Evolutionary conservation across 2,329 filamentous ascomycete genomes (phyloP), one percentile per base, ranked within the genome.

Genomic region (Pseudocercospora cruenta): DNA sequence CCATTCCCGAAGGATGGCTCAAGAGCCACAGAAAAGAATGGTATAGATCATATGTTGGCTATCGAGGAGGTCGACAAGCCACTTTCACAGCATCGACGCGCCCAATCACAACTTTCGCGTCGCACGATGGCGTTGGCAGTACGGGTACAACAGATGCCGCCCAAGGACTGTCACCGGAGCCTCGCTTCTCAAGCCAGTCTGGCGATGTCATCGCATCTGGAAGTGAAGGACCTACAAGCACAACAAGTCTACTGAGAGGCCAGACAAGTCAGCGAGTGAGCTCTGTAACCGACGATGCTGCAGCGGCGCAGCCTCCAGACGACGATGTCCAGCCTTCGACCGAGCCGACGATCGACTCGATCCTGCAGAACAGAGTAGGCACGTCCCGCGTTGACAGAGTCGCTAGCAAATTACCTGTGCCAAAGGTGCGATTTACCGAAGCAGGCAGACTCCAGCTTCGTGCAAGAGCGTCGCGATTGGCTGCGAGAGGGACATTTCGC

Each of bases 1-100:
- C 88, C 39, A 87, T 90, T 39, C 88, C 88, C 53, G 85, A 87
- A 71, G 87, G 86, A 64, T 90, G 88, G 88, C 81, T 89, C 62
- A 86, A 85, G 71, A 86, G 83, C 67, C 85, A 89, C 75, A 82
- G 87, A 60, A 87, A 87, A 71, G 83, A 86, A 65, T 90, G 88
- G 88, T 89, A 88, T 77, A 85, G 80, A 70, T 78, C 81, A 71
- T 81, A 83, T 69, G 74, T 82, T 22, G 81, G 77, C 78, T 79
- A 71, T 78, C 63, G 70, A 26, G 64, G 58, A 53, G 67, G 64
- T 58, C 67, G 71, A 60, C 60, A 66, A 9, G 69, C 72, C 14
- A 75, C 74, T 7, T 76, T 75, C 65, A 74, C 70, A 8, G 74
- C 74, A 24, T 49, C 58, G 4, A 73, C 74, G 1, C 67, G 71